Percentiles rank a stretch among this genome's conserved stretches.
These are phyloP conservation scores for Fistulinella staudtii DNA, from an alignment of 1,284 basidiomycete genomes.

Conservation along the genomic window DNA sequence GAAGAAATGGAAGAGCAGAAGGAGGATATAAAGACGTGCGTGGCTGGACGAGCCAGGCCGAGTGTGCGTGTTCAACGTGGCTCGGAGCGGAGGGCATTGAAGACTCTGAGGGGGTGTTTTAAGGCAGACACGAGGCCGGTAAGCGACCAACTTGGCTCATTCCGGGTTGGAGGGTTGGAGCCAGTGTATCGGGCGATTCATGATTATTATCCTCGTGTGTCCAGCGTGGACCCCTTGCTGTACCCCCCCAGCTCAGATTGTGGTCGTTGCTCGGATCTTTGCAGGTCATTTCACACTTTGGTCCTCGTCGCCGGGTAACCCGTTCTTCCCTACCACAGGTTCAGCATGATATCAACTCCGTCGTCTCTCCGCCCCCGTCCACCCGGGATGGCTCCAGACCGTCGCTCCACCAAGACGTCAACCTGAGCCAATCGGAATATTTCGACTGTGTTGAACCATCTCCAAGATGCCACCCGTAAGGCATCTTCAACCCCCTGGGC, in stretches of 20 bases:
- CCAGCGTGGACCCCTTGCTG: conserved; percentile 17
- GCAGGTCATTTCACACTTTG: neutral
- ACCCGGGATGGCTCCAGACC: neutral
- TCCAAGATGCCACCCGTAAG: neutral
- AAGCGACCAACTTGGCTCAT: conserved; percentile 31
- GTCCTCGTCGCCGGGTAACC: neutral
- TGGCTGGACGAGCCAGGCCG: conserved; percentile 26
- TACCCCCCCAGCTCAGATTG: conserved; percentile 3
- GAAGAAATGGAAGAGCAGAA: conserved; percentile 1
- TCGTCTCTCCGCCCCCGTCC: neutral
- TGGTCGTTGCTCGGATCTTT: conserved; percentile 21
- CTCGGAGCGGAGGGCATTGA: conserved; percentile 19
- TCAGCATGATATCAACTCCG: neutral
- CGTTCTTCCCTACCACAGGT: neutral
- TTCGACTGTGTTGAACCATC: neutral
- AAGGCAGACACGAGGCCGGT: conserved; percentile 33
- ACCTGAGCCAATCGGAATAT: neutral
- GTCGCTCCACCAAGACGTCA: neutral
- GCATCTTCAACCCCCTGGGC: neutral
- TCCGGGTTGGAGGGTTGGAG: conserved; percentile 30
- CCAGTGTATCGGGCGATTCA: conserved; percentile 22
- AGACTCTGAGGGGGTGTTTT: conserved; percentile 26
- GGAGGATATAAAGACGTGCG: conserved; percentile 27
- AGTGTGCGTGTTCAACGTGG: conserved; percentile 28
- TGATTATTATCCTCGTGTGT: conserved; percentile 27